Evolutionary conservation across 1,139 yeast species (phyloP).

Genomic region (Zygoascus sp.): DNA sequence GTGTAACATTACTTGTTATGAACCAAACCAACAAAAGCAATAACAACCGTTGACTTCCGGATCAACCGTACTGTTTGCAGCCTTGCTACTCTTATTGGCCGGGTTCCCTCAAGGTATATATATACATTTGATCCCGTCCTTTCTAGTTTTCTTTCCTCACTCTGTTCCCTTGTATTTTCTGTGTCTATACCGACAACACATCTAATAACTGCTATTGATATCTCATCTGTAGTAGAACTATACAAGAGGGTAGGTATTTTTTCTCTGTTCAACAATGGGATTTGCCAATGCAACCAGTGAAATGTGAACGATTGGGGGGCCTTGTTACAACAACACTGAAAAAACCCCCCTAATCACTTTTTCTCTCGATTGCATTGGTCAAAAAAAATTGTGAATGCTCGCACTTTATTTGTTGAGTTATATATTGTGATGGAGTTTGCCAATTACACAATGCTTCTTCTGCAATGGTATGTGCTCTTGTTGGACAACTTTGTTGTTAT

Average conservation of each 20-base stretch:
- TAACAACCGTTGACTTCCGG: constrained; percentile 9
- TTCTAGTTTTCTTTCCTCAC: constrained; percentile 1
- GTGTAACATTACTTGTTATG: constrained; percentile 1
- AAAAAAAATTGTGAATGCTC: too few species aligned
- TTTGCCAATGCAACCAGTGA: too few species aligned
- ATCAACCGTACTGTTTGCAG: constrained; percentile 7
- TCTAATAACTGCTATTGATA: constrained; percentile 1
- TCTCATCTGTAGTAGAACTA: not conserved
- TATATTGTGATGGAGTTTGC: too few species aligned
- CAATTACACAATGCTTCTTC: too few species aligned
- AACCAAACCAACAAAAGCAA: constrained; percentile 5
- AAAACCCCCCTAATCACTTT: too few species aligned
- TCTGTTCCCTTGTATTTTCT: constrained; percentile 10
- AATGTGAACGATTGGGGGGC: too few species aligned
- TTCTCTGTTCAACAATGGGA: too few species aligned
- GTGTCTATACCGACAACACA: constrained; percentile 6
- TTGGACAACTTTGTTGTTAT: too few species aligned
- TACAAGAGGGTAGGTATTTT: constrained; percentile 1
- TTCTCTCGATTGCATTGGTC: too few species aligned
- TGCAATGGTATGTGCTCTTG: too few species aligned
- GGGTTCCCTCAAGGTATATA: constrained; percentile 9
- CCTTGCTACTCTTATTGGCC: constrained; percentile 10
- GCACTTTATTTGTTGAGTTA: too few species aligned
- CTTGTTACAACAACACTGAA: too few species aligned
- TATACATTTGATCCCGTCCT: constrained; percentile 7